Conservation (phyloP, 345 rosid species). For the Fremontodendron californicum region DNA sequence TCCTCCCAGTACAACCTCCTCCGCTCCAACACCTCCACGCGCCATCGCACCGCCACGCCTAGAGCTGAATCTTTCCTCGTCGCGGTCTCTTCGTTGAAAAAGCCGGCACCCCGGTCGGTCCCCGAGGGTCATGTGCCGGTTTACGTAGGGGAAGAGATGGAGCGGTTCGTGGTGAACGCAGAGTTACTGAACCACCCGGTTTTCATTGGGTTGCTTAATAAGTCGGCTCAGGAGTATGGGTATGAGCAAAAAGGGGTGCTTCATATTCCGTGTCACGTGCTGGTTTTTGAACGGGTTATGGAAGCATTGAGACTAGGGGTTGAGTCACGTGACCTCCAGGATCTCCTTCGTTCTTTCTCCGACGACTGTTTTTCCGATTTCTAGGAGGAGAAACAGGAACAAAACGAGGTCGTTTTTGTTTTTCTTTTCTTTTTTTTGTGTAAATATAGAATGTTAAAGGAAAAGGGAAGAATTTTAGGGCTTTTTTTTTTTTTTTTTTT, state of each 20-base stretch:
- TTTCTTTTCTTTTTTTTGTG: neutral
- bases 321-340: neutral
- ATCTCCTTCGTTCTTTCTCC: neutral
- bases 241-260: neutral
- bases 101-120: neutral
- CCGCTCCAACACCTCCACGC: neutral
- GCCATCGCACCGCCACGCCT: neutral
- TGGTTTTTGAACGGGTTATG: neutral
- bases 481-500: neutral
- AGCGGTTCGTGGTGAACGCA: neutral
- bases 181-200: slow-evolving; percentile 49
- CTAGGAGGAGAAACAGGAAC: neutral
- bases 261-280: neutral
- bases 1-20: neutral
- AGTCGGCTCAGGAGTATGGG: slow-evolving; percentile 89
- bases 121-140: neutral
- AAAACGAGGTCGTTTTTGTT: neutral
- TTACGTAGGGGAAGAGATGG: neutral
- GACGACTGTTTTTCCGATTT: neutral
- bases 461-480: neutral
- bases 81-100: neutral
- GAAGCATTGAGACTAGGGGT: neutral
- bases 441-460: neutral
- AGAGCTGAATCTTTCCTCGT: neutral
- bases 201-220: slow-evolving; percentile 63